Evolutionary conservation across 768 basidiomycete species (phyloP).

Genomic region (Phallus indusiatus): DNA sequence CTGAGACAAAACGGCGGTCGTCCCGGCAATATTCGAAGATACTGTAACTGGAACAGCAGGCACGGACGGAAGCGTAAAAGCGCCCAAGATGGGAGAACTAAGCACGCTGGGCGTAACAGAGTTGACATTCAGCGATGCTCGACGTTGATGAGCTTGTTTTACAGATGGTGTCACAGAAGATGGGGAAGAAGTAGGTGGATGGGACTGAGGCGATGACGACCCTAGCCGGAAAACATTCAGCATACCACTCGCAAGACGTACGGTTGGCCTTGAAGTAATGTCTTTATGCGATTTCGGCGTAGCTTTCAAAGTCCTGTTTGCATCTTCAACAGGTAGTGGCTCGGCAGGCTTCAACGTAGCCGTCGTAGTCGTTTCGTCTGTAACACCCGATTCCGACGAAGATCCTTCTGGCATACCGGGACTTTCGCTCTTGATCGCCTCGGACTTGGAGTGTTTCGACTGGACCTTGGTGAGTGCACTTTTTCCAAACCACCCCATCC

Average conservation of each 20-base stretch:
- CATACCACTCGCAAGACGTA: slow-evolving; percentile 9
- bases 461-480: not conserved
- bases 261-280: not conserved
- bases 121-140: not conserved
- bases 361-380: not conserved
- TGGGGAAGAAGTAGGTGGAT: not conserved
- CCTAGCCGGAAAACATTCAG: slow-evolving; percentile 9
- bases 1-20: slow-evolving; percentile 8
- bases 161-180: not conserved
- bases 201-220: not conserved
- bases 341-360: not conserved
- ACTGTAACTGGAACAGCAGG: slow-evolving; percentile 3
- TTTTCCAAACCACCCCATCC: slow-evolving; percentile 10
- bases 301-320: slow-evolving; percentile 11
- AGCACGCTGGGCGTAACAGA: not conserved
- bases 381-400: not conserved
- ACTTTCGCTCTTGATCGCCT: not conserved
- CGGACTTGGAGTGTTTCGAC: not conserved
- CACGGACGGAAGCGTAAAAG: slow-evolving; percentile 2
- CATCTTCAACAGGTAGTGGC: slow-evolving; percentile 12
- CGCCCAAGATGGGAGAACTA: not conserved
- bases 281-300: slow-evolving; percentile 4
- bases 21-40: slow-evolving; percentile 2
- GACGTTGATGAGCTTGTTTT: slow-evolving; percentile 4
- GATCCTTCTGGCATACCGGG: not conserved